Percentiles rank a stretch among this genome's conserved stretches.
These are phyloP conservation scores for Sporothrix pseudoabietina DNA, from an alignment of 2,329 filamentous ascomycete species.

Conservation along the genomic window DNA sequence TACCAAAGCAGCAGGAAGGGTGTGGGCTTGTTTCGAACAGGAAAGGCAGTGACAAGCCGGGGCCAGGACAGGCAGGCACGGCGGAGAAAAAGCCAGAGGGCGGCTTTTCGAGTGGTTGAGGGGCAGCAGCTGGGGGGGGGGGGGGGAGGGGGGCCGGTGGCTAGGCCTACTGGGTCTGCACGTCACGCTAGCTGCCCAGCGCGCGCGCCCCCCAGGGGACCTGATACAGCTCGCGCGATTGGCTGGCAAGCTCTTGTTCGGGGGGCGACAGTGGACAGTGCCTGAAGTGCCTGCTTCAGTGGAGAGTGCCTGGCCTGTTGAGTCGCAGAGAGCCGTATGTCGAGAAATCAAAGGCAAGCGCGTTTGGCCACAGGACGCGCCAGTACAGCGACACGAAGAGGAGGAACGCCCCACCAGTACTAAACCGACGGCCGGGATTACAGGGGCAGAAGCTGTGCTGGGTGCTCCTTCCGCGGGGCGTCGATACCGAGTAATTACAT, in stretches of 20 bases:
- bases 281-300: background rate
- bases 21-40: conserved; percentile 10
- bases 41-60: conserved; percentile 9
- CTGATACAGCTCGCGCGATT: conserved; percentile 17
- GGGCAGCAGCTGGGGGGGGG: background rate
- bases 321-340: background rate
- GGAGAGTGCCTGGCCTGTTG: background rate
- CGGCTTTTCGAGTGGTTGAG: conserved; percentile 6
- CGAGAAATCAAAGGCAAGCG: background rate
- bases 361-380: background rate
- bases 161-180: background rate
- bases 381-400: background rate
- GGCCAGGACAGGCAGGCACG: conserved; percentile 17
- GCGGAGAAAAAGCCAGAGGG: conserved; percentile 5
- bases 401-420: background rate
- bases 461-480: background rate
- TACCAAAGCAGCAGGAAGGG: conserved; percentile 17
- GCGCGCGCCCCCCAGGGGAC: background rate
- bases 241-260: conserved; percentile 13
- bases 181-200: conserved; percentile 13
- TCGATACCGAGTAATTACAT: too few relatives aligned
- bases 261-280: background rate
- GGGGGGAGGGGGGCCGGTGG: too few relatives aligned
- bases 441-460: background rate
- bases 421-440: background rate